Conservation (phyloP, 2,329 filamentous ascomycete species). For the Magnaporthiopsis rhizophila region DNA sequence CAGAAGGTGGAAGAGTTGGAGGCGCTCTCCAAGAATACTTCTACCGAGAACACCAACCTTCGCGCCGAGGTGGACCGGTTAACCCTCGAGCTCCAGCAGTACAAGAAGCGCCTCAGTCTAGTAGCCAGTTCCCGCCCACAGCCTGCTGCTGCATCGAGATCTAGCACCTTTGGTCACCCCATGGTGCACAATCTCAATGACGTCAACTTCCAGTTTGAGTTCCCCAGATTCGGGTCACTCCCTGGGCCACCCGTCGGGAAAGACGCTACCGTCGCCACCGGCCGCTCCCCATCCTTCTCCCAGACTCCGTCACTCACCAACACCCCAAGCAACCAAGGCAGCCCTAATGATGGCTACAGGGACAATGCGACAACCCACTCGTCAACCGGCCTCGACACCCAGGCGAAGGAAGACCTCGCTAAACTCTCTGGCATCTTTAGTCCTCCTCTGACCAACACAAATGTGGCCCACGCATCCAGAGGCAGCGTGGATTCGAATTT, state of each 20-base stretch:
- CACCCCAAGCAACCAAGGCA: conserved; percentile 24
- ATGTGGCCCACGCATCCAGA: conserved; percentile 35
- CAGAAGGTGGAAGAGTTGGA: conserved; percentile 68
- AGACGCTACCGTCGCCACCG: conserved; percentile 12
- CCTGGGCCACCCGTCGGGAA: conserved; percentile 32
- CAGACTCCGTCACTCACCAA: conserved; percentile 11
- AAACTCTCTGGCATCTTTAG: conserved; percentile 53
- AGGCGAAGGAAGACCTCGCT: conserved; percentile 41
- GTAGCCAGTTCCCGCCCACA: conserved; percentile 27
- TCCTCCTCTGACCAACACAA: conserved; percentile 40
- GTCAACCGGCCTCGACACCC: conserved; percentile 23
- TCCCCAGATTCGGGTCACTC: conserved; percentile 83
- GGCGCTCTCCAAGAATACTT: conserved; percentile 74
- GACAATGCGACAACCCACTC: conserved; percentile 24
- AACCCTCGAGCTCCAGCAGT: conserved; percentile 77
- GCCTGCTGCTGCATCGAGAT: conserved; percentile 17
- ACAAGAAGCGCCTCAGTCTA: conserved; percentile 75
- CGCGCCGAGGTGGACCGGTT: conserved; percentile 84
- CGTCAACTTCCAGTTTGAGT: conserved; percentile 90
- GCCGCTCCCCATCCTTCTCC: conserved; percentile 10
- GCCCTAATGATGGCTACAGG: conserved; percentile 25
- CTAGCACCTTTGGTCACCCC: conserved; percentile 39
- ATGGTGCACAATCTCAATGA: conserved; percentile 56
- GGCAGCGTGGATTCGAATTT: conserved; percentile 44
- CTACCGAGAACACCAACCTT: conserved; percentile 76